These are phyloP conservation scores for Ceratocystis cubensis DNA, from an alignment of 2,329 filamentous ascomycete species.

Conservation along the genomic window DNA sequence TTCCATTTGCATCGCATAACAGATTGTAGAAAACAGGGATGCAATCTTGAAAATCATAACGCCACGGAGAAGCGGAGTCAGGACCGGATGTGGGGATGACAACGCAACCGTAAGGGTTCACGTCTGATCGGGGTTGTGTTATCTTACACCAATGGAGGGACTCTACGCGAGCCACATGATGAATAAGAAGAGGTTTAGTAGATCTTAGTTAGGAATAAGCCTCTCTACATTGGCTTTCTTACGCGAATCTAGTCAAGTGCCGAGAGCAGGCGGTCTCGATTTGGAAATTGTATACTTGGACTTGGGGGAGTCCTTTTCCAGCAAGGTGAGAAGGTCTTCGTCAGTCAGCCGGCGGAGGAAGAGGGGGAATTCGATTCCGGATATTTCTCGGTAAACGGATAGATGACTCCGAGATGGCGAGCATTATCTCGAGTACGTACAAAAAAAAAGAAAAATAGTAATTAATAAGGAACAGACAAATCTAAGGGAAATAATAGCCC, in stretches of 20 bases:
- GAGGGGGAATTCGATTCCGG: background rate
- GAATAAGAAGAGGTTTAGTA: background rate
- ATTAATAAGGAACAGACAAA: background rate
- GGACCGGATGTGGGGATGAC: slow-evolving; percentile 6
- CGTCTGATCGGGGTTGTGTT: background rate
- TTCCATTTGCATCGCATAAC: background rate
- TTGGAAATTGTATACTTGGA: background rate
- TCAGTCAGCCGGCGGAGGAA: background rate
- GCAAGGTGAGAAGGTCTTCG: background rate
- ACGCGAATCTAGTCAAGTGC: background rate
- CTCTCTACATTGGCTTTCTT: background rate
- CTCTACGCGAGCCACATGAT: background rate
- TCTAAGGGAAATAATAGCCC: background rate
- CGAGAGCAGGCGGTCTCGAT: background rate
- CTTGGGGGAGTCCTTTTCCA: background rate
- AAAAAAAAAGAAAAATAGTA: background rate
- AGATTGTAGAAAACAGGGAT: background rate
- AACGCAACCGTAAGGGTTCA: background rate
- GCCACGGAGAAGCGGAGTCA: slow-evolving; percentile 12
- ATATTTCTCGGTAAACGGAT: slow-evolving; percentile 8
- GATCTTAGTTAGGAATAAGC: background rate
- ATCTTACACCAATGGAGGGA: background rate
- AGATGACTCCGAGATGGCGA: background rate
- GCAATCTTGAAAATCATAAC: too few relatives aligned
- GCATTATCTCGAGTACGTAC: background rate